These are phyloP conservation scores for Yamadazyma triangularis DNA, from an alignment of 1,139 yeast genomes.

Conservation along the genomic window DNA sequence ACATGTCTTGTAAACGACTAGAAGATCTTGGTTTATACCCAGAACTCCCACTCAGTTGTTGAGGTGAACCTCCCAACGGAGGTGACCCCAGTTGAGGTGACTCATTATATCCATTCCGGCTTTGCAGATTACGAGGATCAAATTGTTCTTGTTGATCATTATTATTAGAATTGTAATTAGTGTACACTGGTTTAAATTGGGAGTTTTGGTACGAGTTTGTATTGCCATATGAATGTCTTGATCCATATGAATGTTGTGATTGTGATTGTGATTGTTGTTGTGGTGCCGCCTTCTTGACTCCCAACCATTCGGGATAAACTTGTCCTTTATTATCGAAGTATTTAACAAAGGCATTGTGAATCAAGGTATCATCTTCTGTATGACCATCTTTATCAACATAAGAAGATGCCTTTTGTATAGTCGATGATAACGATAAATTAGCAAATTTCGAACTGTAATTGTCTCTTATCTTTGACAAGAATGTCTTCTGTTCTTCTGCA, in stretches of 20 bases:
- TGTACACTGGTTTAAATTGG: constrained; percentile 24
- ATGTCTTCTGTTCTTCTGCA: constrained; percentile 16
- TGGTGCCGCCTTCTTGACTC: constrained; percentile 15
- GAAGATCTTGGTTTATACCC: constrained; percentile 30
- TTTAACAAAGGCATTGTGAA: constrained; percentile 43
- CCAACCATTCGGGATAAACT: constrained; percentile 46
- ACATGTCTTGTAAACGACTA: constrained; percentile 39
- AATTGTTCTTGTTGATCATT: constrained; percentile 8
- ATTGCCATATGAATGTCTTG: too few relatives aligned
- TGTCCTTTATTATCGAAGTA: constrained; percentile 30
- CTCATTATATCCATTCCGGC: constrained; percentile 8
- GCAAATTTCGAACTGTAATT: constrained; percentile 33
- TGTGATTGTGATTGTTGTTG: constrained; percentile 2
- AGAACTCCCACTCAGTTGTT: background rate
- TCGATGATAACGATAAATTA: constrained; percentile 25
- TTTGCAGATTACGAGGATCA: constrained; percentile 3
- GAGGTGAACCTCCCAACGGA: constrained; percentile 2
- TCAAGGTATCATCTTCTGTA: constrained; percentile 36
- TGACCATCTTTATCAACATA: constrained; percentile 37
- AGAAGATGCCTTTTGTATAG: constrained; percentile 14
- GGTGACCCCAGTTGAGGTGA: too few relatives aligned
- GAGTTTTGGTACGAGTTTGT: constrained; percentile 9
- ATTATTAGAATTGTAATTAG: constrained; percentile 14
- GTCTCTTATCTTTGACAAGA: constrained; percentile 35
- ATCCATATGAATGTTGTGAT: constrained; percentile 4